Base-by-base conservation (phyloP, 2,329 filamentous ascomycete species). In the Colletotrichum sp. region DNA sequence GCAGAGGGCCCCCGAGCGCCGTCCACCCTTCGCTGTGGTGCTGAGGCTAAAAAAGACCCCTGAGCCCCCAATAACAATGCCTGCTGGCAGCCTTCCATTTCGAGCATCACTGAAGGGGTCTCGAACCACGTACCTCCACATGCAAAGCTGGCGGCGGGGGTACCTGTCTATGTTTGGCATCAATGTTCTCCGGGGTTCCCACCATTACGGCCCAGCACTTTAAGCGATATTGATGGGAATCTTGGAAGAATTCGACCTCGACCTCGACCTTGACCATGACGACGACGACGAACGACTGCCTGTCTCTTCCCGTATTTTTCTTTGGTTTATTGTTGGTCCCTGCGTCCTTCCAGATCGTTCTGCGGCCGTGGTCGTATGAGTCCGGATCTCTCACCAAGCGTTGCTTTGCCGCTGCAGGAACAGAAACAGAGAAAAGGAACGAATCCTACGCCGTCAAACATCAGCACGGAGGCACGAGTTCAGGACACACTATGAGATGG, bases 71-170 rank as follows among this genome's bases (percentile, higher is more conserved):
- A 68, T 75, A 60, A 75, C 43, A 60, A 73, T 64, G 71, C 70
- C 59, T 75, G 70, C 59, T 63, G 26, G 18, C 55, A 57, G 64
- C 43, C 57, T 72, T 60, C 73, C 70, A n/a, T 68, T 75, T 75
- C 18, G 55, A 67, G 73, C 52, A 59, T 5, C 18, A 26, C 34
- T 34, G 57, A 34, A 70, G 55, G 64, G 69, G 43, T 73, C 70
- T 73, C 64, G 70, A 73, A 64, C 70, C 73, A 75, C 60, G 70
- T 69, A 69, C 70, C 74, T 73, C 74, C 74, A 73, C 74, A 48
- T 65, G 57, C 43, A 68, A 68, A 65, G 57, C 43, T 73, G 64
- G 74, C 43, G 13, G 64, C 57, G 64, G 74, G 36, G 59, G 39
- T 64, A 69, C 74, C 59, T 65, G 70, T 60, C 48, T 71, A 74